Evolutionary conservation across 2,329 filamentous ascomycete species (phyloP).

Genomic region (Dothistroma septosporum): DNA sequence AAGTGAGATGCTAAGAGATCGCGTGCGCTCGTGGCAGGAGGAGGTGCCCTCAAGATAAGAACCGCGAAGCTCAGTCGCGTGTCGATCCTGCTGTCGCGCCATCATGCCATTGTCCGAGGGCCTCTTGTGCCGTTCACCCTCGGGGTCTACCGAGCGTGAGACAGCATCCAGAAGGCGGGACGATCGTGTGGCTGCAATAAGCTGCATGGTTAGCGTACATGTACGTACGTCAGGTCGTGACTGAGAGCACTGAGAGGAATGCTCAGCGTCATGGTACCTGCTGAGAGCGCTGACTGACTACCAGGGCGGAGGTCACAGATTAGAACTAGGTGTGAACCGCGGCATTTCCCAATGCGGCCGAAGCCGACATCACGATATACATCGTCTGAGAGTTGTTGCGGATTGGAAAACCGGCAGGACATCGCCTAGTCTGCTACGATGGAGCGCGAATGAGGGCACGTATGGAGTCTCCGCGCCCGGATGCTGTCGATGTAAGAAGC

Average conservation of each 20-base stretch:
- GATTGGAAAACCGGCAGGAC: background rate
- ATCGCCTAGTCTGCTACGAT: background rate
- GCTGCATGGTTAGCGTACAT: background rate
- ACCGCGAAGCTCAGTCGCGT: background rate
- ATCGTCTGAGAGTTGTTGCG: background rate
- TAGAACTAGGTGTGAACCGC: background rate
- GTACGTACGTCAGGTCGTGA: too few species aligned
- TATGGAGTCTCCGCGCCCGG: background rate
- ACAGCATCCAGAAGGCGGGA: background rate
- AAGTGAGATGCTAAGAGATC: background rate
- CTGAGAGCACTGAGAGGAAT: too few species aligned
- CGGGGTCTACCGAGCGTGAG: background rate
- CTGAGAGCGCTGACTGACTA: background rate
- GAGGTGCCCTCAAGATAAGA: background rate
- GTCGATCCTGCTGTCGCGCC: background rate
- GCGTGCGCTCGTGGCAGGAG: background rate
- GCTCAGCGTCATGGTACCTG: too few species aligned
- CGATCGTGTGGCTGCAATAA: background rate
- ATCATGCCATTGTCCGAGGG: background rate
- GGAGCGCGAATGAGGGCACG: background rate
- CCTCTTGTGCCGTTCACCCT: background rate
- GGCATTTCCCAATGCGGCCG: background rate
- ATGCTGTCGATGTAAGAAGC: background rate
- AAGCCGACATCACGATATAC: background rate
- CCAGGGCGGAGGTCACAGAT: background rate